Conservation (phyloP, 805 yeast species). For the Brettanomyces nanus region DNA sequence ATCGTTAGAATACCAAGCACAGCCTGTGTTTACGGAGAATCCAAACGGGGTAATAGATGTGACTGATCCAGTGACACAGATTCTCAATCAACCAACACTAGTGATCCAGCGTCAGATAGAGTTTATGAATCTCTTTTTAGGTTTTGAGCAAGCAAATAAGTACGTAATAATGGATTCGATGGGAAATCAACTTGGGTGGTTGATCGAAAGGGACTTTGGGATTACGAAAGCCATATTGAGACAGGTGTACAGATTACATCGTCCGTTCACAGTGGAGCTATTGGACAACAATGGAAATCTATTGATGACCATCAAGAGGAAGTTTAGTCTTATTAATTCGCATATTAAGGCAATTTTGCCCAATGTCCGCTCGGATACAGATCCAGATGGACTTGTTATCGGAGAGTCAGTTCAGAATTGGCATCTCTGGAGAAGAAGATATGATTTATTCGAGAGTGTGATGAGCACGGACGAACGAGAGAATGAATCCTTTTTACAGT, state of each 20-base stretch:
- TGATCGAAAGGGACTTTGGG: conserved; percentile 77
- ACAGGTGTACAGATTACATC: conserved; percentile 74
- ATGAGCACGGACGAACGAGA: background rate
- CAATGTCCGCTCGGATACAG: conserved; percentile 18
- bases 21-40: conserved; percentile 6
- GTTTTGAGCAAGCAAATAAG: conserved; percentile 85
- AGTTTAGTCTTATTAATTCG: conserved; percentile 83
- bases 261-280: conserved; percentile 76
- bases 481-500: conserved; percentile 47
- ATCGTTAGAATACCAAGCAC: conserved; percentile 24
- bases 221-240: conserved; percentile 62
- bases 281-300: conserved; percentile 56
- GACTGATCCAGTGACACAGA: conserved; percentile 50
- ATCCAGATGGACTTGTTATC: conserved; percentile 40
- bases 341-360: conserved; percentile 72
- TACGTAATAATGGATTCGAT: conserved; percentile 64
- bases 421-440: conserved; percentile 90
- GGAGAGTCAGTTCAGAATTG: conserved; percentile 91
- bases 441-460: conserved; percentile 52
- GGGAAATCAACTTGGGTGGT: conserved; percentile 71
- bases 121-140: conserved; percentile 76
- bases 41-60: conserved; percentile 43
- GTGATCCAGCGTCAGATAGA: conserved; percentile 86
- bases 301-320: conserved; percentile 63
- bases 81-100: conserved; percentile 72